phyloP scores from a whole-genome alignment of 2,329 filamentous ascomycete species.

The Aspergillus sp. region DNA sequence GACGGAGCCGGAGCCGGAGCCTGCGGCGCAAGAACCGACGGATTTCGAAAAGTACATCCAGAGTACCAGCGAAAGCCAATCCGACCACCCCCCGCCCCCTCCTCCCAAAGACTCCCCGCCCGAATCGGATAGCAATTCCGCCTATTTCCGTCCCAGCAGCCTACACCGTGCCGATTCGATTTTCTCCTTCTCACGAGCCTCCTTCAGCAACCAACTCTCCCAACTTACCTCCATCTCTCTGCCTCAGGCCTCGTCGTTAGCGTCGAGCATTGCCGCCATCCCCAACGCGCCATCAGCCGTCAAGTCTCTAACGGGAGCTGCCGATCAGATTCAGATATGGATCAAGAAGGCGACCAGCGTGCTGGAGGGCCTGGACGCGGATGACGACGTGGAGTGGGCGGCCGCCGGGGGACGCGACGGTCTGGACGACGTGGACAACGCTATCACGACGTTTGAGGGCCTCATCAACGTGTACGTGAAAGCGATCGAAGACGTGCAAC shows the following conservation, averaged over 20 bases:
- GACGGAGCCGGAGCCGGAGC: conserved; percentile 10
- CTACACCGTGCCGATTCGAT: conserved; percentile 75
- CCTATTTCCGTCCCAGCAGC: conserved; percentile 44
- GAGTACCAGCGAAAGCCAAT: conserved; percentile 31
- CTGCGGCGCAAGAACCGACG: conserved; percentile 25
- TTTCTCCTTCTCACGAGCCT: conserved; percentile 87
- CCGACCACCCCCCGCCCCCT: conserved; percentile 26
- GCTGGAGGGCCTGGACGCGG: conserved; percentile 82
- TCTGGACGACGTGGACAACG: conserved; percentile 58
- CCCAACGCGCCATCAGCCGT: conserved; percentile 81
- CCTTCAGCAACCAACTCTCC: conserved; percentile 88
- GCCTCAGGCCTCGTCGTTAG: conserved; percentile 79
- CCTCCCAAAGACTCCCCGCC: conserved; percentile 39
- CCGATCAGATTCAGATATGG: conserved; percentile 91
- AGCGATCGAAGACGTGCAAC: conserved; percentile 89
- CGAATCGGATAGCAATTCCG: conserved; percentile 26
- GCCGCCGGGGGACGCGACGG: conserved; percentile 71
- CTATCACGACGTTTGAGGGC: conserved; percentile 81
- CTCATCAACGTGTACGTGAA: conserved; percentile 89
- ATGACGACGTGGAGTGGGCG: conserved; percentile 97
- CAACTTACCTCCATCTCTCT: conserved; percentile 88
- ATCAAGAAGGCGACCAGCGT: conserved; percentile 90
- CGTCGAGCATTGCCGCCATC: conserved; percentile 79
- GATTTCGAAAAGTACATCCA: conserved; percentile 46
- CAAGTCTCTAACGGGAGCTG: conserved; percentile 78